phyloP scores from a whole-genome alignment of 805 yeast species.

The Candida namnaoensis region DNA sequence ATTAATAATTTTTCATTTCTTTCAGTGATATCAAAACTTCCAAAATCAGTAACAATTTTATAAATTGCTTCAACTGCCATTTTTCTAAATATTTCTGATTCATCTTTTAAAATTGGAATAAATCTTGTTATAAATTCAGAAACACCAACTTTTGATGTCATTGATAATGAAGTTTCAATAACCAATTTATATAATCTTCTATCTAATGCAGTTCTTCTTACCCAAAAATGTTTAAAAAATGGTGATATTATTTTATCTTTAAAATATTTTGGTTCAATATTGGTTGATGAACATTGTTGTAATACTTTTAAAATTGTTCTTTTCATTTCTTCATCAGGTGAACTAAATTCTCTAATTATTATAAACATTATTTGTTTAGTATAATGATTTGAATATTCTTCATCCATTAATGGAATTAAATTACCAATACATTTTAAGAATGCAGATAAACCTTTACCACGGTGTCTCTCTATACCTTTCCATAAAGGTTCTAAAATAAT shows the following conservation, averaged over 20 bases:
- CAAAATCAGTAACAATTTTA: conserved; percentile 39
- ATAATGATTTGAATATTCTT: conserved; percentile 71
- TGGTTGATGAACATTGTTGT: conserved; percentile 57
- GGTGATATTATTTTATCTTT: conserved; percentile 45
- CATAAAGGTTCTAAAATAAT: conserved; percentile 61
- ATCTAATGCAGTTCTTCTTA: conserved; percentile 70
- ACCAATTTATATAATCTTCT: conserved; percentile 48
- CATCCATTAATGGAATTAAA: conserved; percentile 79
- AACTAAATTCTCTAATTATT: conserved; percentile 59
- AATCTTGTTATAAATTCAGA: conserved; percentile 49
- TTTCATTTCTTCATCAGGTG: conserved; percentile 87
- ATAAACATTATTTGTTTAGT: conserved; percentile 66
- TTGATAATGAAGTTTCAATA: conserved; percentile 58
- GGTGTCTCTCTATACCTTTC: conserved; percentile 66
- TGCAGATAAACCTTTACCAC: conserved; percentile 73
- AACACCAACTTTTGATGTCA: conserved; percentile 64
- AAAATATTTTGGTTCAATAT: conserved; percentile 42
- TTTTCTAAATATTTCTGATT: conserved; percentile 67
- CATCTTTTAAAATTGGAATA: conserved; percentile 61
- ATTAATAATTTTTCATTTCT: conserved; percentile 55
- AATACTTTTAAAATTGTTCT: conserved; percentile 62
- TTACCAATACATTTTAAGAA: conserved; percentile 73
- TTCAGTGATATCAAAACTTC: conserved; percentile 53
- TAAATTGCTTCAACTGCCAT: conserved; percentile 72
- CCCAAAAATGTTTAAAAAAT: conserved; percentile 74